Base-by-base conservation (phyloP, 2,329 filamentous ascomycete genomes). In the Neonectria faginata region DNA sequence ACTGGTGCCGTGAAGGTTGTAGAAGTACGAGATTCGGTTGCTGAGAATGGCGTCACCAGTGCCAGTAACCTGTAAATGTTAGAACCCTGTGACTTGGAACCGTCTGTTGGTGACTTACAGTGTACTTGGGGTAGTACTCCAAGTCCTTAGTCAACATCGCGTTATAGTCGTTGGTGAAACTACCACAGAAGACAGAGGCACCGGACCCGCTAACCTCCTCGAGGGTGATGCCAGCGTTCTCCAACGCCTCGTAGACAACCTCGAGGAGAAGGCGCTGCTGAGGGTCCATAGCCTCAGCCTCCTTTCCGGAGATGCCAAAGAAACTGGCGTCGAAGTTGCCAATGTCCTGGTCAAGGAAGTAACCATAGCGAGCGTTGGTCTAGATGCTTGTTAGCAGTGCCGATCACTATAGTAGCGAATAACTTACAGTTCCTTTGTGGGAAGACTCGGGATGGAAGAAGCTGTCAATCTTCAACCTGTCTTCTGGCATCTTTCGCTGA, bases 391-490 rank as follows among this genome's bases (percentile, higher is more conserved):
- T 62, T 31, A 62, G 53, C n/a, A 33, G 11, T n/a, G 27, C 8
- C 14, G n/a, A 22, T 36, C 27, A 14, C 12, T 12, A 39, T 41
- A 3, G 3, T 9, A 22, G 11, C 14, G 7, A 20, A 33, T 9
- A 12, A 53, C 60, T 48, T 55, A 63, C 60, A 14, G 59, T 75
- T 56, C 64, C 65, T 51, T 71, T 69, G 57, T 73, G 70, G 16
- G 66, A 63, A 18, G 64, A 53, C 45, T 73, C 70, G 1, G 80
- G 78, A 54, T 82, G 79, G 63, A 80, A 77, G 67, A 80, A 76
- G 55, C 61, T 77, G 66, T 73, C 77, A 69, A 76, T 78, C 67
- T 82, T 82, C 76, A 86, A 85, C 36, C 85, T 77, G 60, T 81
- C 78, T 66, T 81, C 74, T 14, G 82, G 81, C 12, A 82, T 77